These are phyloP conservation scores for Fusarium ambrosium DNA, from an alignment of 2,329 filamentous ascomycete genomes.

Conservation along the genomic window DNA sequence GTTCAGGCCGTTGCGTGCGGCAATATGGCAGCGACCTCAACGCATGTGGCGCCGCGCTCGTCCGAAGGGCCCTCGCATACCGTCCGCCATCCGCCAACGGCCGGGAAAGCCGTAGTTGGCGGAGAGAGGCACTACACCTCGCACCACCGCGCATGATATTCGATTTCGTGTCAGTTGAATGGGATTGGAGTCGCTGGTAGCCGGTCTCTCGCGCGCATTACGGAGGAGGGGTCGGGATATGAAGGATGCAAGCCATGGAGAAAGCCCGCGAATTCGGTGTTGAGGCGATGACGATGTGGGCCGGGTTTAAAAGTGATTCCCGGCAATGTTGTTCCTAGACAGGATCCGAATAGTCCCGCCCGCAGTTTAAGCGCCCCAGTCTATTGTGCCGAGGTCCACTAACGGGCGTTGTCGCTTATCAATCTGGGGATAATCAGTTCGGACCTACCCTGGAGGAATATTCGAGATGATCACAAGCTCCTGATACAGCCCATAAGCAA, in stretches of 20 bases:
- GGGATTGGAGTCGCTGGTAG: neutral
- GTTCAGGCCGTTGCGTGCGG: constrained; percentile 14
- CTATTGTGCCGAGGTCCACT: constrained; percentile 30
- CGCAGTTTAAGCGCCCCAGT: constrained; percentile 41
- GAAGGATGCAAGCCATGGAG: constrained; percentile 32
- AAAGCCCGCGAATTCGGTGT: constrained; percentile 44
- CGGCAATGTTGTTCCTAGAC: constrained; percentile 27
- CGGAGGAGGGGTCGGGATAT: constrained; percentile 3
- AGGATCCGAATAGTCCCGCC: constrained; percentile 37
- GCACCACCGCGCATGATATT: constrained; percentile 38
- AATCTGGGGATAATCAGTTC: constrained; percentile 1
- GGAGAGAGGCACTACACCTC: constrained; percentile 35
- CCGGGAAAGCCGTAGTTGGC: constrained; percentile 28
- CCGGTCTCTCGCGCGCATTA: constrained; percentile 26
- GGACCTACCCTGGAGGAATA: constrained; percentile 37
- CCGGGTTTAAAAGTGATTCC: constrained; percentile 46
- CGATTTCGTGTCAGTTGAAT: constrained; percentile 14
- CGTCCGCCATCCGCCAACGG: constrained; percentile 28
- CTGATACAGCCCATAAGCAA: neutral
- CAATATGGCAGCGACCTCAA: constrained; percentile 13
- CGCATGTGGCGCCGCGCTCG: constrained; percentile 32
- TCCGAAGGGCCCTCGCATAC: constrained; percentile 41
- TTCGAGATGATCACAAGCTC: constrained; percentile 8
- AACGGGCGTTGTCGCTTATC: constrained; percentile 29
- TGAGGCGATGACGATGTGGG: constrained; percentile 45